Evolutionary conservation across 177 flowering plant genomes (phyloP), one percentile per base, ranked within the genome.

Genomic region (Vitis hybrid): DNA sequence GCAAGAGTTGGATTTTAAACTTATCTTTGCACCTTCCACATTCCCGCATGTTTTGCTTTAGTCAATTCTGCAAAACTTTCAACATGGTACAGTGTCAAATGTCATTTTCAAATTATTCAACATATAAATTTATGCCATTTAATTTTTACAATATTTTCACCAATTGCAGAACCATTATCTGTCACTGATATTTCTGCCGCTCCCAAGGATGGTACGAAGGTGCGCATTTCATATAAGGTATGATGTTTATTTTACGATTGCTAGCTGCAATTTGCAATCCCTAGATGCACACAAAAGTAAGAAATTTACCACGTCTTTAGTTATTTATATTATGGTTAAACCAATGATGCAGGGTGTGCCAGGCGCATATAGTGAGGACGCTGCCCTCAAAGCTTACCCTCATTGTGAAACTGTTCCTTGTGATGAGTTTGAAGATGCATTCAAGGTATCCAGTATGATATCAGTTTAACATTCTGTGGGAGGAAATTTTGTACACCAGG

Each of bases 361-460:
- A 2, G 83, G 86, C 5, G 77, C 86, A 7, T 83, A 69, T 75
- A 67, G 72, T 49, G 86, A 83, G 70, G 84, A 77, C 4, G 84
- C 86, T 8, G 84, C 84, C 18, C 74, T 79, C 2, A 81, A 83
- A 74, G 84, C 79, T 48, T 83, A 83, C 57, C 84, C 86, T 2
- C 71, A 79, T 3, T 83, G 81, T 69, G 81, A 79, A 58, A 79
- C 86, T 9, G 75, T 83, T 32, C 84, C 84, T 21, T 81, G 86
- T 54, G 71, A 81, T 48, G 79, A 83, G 66, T 80, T 80, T 57
- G 85, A 76, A 60, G 85, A 76, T 17, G 83, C 85, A 10, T 75
- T 76, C 56, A 68, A 75, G 69, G 81, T 54, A 35, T 35, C 46
- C 46, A 35, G 46, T 35, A 35, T 35, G 46, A 35, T 35, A 4